Evolutionary conservation across 1,284 basidiomycete species (phyloP).

Genomic region (Papiliotrema fonsecae): DNA sequence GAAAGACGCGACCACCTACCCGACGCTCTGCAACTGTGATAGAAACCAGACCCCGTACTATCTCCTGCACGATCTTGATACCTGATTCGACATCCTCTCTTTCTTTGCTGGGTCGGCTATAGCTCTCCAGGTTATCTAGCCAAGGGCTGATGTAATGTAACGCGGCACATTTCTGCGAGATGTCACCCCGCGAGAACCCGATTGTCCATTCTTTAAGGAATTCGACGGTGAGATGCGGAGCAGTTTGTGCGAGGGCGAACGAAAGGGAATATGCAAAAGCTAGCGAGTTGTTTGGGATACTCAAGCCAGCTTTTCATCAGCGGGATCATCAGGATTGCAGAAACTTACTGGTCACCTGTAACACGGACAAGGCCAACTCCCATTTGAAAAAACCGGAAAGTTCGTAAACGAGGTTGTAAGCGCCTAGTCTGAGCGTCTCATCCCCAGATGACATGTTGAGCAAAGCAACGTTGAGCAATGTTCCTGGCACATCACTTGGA

Average conservation of each 20-base stretch:
- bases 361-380: slow-evolving; percentile 59
- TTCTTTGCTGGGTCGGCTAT: slow-evolving; percentile 62
- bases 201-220: slow-evolving; percentile 75
- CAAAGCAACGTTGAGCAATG: slow-evolving; percentile 73
- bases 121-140: slow-evolving; percentile 71
- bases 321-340: not conserved
- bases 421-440: slow-evolving; percentile 68
- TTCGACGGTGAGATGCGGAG: slow-evolving; percentile 75
- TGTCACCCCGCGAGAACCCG: slow-evolving; percentile 55
- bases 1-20: slow-evolving; percentile 48
- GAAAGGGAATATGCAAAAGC: slow-evolving; percentile 64
- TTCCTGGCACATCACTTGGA: slow-evolving; percentile 75
- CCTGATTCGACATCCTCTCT: slow-evolving; percentile 23
- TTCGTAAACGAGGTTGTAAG: slow-evolving; percentile 70
- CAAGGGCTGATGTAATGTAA: slow-evolving; percentile 78
- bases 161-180: slow-evolving; percentile 63
- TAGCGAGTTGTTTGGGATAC: slow-evolving; percentile 66
- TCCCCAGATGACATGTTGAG: slow-evolving; percentile 67
- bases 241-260: slow-evolving; percentile 64
- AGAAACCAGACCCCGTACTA: slow-evolving; percentile 68
- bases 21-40: slow-evolving; percentile 65
- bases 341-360: slow-evolving; percentile 58
- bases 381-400: slow-evolving; percentile 73
- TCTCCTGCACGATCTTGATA: slow-evolving; percentile 58
- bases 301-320: slow-evolving; percentile 54